phyloP scores from a whole-genome alignment of 2,329 filamentous ascomycete genomes.

The Diaporthe amygdali region DNA sequence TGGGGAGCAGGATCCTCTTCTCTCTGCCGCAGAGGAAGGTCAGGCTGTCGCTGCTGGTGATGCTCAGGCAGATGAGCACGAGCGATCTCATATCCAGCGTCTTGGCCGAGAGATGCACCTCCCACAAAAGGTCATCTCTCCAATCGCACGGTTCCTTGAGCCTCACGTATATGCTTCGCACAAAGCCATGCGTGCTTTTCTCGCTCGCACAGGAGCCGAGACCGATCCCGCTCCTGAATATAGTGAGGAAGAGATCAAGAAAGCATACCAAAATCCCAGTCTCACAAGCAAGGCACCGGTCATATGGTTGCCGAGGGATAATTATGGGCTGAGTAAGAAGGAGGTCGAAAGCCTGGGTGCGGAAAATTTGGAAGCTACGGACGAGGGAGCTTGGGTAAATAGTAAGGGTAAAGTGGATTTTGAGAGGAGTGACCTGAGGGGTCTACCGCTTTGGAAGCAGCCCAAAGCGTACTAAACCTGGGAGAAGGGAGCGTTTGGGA shows the following conservation, averaged over 20 bases:
- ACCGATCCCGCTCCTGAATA: conserved; percentile 22
- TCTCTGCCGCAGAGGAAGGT: conserved; percentile 21
- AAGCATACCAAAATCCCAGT: conserved; percentile 25
- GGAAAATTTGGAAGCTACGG: conserved; percentile 15
- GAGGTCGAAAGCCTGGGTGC: conserved; percentile 10
- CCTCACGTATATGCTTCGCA: conserved; percentile 24
- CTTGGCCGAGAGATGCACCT: conserved; percentile 19
- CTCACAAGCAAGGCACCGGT: conserved; percentile 17
- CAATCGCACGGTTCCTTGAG: conserved; percentile 21
- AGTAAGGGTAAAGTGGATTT: conserved; percentile 22
- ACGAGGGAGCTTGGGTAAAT: conserved; percentile 24
- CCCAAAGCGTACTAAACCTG: conserved; percentile 1
- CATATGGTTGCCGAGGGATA: conserved; percentile 23
- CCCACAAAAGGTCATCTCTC: conserved; percentile 15
- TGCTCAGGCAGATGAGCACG: background rate
- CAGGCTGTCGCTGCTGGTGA: conserved; percentile 11
- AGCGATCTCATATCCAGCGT: conserved; percentile 16
- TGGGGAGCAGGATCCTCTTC: conserved; percentile 18
- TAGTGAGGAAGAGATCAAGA: conserved; percentile 16
- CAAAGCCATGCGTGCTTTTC: conserved; percentile 22
- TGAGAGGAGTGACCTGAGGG: conserved; percentile 5
- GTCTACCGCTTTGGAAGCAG: conserved; percentile 21
- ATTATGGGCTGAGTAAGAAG: conserved; percentile 22
- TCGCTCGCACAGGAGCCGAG: conserved; percentile 19
- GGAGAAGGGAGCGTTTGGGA: background rate